Evolutionary conservation across 768 basidiomycete species (phyloP).

Genomic region (Chalciporus piperatus): DNA sequence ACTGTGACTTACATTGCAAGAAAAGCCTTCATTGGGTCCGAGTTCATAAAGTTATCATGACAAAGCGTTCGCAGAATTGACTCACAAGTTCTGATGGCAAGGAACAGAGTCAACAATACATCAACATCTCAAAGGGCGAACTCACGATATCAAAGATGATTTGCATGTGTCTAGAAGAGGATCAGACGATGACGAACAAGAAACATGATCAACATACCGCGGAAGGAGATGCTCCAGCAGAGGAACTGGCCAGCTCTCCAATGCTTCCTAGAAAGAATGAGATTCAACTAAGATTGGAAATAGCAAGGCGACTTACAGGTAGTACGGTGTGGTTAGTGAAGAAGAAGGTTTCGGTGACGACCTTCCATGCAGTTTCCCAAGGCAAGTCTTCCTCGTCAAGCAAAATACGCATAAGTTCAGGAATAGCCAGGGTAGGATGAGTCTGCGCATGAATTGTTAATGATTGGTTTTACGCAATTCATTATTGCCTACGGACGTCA

Average conservation of each 20-base stretch:
- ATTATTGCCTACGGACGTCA: conserved; percentile 51
- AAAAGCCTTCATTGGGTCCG: conserved; percentile 37
- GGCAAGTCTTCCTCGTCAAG: conserved; percentile 87
- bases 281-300: too few relatives aligned
- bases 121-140: conserved; percentile 9
- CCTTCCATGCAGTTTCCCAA: conserved; percentile 86
- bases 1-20: conserved; percentile 54
- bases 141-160: conserved; percentile 88
- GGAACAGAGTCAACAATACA: conserved; percentile 14
- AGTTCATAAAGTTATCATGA: background rate
- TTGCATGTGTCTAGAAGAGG: conserved; percentile 67
- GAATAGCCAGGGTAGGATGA: conserved; percentile 92
- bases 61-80: background rate
- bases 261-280: conserved; percentile 53
- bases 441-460: conserved; percentile 48
- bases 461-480: background rate
- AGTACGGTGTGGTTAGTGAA: conserved; percentile 96
- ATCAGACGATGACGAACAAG: background rate
- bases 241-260: conserved; percentile 92
- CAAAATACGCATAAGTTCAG: conserved; percentile 90
- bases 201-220: conserved; percentile 41
- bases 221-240: conserved; percentile 84
- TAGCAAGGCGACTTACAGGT: conserved; percentile 49
- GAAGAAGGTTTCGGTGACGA: conserved; percentile 88
- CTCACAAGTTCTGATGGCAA: conserved; percentile 37